A percentile compares a stretch with the other conserved stretches of the same genome.
phyloP scores from a whole-genome alignment of 495 filamentous ascomycete genomes.

The Gamarada debralockiae region DNA sequence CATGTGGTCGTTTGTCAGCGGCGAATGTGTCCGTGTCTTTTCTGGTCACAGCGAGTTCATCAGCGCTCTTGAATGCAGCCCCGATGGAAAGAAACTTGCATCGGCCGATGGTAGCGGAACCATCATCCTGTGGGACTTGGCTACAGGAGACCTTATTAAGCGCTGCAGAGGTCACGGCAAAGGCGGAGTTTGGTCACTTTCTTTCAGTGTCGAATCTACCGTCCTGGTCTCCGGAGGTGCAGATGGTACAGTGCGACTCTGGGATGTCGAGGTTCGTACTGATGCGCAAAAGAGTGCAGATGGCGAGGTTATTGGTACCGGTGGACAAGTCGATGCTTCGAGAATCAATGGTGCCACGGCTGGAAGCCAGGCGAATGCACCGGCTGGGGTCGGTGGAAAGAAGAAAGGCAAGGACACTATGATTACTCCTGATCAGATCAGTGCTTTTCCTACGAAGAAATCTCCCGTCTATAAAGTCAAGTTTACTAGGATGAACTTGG shows the following conservation, averaged over 20 bases:
- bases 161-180: constrained; percentile 91
- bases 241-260: constrained; percentile 89
- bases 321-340: constrained; percentile 40
- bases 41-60: constrained; percentile 85
- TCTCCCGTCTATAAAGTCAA: constrained; percentile 89
- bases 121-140: constrained; percentile 92
- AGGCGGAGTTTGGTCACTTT: constrained; percentile 88
- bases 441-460: constrained; percentile 92
- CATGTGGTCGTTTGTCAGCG: constrained; percentile 92
- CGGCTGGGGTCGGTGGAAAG: constrained; percentile 53
- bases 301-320: constrained; percentile 52
- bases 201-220: constrained; percentile 84
- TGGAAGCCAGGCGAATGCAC: constrained; percentile 39
- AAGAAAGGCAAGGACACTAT: constrained; percentile 88
- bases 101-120: constrained; percentile 80
- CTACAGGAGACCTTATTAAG: constrained; percentile 76
- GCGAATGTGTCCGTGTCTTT: constrained; percentile 84
- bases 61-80: constrained; percentile 77
- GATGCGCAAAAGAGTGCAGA: constrained; percentile 34
- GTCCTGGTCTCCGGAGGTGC: constrained; percentile 84
- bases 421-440: constrained; percentile 89
- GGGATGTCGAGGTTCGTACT: constrained; percentile 74
- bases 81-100: constrained; percentile 81
- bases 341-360: constrained; percentile 40
- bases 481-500: constrained; percentile 90